Evolutionary conservation across 2,329 filamentous ascomycete species (phyloP).

Genomic region (Fusarium praegraminearum): DNA sequence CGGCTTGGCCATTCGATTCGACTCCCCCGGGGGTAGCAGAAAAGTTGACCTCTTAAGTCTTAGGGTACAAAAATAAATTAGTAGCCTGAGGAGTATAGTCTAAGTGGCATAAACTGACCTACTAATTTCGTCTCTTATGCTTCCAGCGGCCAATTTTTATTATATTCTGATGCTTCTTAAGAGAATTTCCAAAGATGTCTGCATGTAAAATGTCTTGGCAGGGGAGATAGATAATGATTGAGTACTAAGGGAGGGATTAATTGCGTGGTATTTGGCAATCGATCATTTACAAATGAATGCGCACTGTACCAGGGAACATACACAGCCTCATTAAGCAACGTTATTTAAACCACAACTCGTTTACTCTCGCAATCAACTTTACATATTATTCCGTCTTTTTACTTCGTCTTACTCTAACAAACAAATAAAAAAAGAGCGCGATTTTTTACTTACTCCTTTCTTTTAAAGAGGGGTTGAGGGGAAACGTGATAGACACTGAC

Average conservation of each 20-base stretch:
- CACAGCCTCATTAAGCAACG: constrained; percentile 25
- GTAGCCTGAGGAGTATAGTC: no score
- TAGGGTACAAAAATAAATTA: neutral
- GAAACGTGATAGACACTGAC: constrained; percentile 2
- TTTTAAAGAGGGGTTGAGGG: constrained; percentile 20
- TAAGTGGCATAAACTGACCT: no score
- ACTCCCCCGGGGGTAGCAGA: no score
- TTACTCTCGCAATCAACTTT: neutral
- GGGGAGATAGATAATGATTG: neutral
- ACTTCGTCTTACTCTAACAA: neutral
- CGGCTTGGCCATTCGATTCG: no score
- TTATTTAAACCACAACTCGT: constrained; percentile 12
- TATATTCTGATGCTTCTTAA: no score
- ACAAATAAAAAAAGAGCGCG: neutral
- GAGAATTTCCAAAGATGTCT: no score
- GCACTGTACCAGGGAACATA: constrained; percentile 13
- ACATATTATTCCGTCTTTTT: neutral
- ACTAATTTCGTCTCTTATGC: no score
- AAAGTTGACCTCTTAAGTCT: no score
- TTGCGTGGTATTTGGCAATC: neutral
- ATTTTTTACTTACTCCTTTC: constrained; percentile 11
- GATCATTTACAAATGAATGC: neutral
- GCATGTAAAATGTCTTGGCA: neutral
- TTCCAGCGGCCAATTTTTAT: no score
- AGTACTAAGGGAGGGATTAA: neutral